Evolutionary conservation across 257 asterid genomes (phyloP), one percentile per base, ranked within the genome.

Genomic region (Primulina tabacum): DNA sequence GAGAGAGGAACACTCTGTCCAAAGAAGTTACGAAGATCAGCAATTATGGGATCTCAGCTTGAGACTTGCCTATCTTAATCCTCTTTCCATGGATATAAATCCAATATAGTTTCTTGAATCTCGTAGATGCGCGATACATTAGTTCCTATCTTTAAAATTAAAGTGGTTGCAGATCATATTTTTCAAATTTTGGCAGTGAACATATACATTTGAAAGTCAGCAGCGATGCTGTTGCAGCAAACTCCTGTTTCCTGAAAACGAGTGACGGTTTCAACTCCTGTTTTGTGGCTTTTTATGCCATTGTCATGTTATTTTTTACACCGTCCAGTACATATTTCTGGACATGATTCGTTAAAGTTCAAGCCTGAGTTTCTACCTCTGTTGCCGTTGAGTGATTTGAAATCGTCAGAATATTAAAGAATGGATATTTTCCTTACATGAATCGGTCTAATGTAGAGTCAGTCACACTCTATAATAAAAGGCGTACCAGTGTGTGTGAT

Each of bases 21-120:
- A 84, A 77, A 80, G 83, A 84, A 78, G 81, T 84, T 24, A 71
- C 74, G 20, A 84, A 84, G 80, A 84, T 84, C 55, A 82, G 76
- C 84, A 79, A 84, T 62, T 78, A 77, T 28, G 85, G 89, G 69
- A 79, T 79, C n/a, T 84, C 85, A 26, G 73, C 82, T 52, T 84
- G 77, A 82, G 16, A 18, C 38, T 32, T 5, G 9, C 56, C 12
- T 14, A 7, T 16, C 53, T 40, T 21, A 21, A 37, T 57, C 30
- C 17, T 56, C 52, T 37, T 58, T 69, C 11, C 21, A 35, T 70
- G 53, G 65, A 58, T 55, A 7, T 12, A 10, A 56, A 18, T 67
- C 40, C 71, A 11, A 29, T n/a, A 11, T 14, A 3, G 14, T 50
- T 16, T 50, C 58, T 38, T 26, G 20, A 50, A 14, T 38, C n/a